Conservation (phyloP, 352 stramenopile genomes). For the Phytopythium kandeliae region DNA sequence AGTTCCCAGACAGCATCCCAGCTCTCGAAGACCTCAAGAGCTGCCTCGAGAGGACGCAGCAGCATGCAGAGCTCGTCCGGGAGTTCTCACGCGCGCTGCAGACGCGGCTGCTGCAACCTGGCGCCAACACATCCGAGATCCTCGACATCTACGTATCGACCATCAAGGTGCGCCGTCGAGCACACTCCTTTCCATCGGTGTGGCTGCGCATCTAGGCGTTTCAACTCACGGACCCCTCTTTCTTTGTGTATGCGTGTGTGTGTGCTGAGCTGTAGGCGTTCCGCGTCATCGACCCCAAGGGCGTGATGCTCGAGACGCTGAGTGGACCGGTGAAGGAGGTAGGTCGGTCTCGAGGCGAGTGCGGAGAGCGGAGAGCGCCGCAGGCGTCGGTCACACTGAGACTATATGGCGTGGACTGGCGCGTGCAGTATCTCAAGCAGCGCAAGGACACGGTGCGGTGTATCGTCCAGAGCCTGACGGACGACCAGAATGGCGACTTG, state of each 20-base stretch:
- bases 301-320: constrained; percentile 87
- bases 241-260: constrained; percentile 1
- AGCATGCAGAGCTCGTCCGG: constrained; percentile 74
- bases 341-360: not conserved
- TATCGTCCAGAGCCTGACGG: constrained; percentile 92
- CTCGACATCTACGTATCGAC: constrained; percentile 97
- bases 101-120: constrained; percentile 91
- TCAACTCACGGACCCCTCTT: too few relatives aligned
- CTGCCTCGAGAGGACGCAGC: constrained; percentile 81
- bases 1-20: constrained; percentile 92
- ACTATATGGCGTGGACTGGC: not conserved
- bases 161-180: constrained; percentile 83
- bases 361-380: not conserved
- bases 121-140: constrained; percentile 94
- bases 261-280: constrained; percentile 47
- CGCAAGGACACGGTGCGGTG: constrained; percentile 96
- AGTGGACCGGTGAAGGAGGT: constrained; percentile 67
- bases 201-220: too few relatives aligned
- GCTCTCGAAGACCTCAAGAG: constrained; percentile 62
- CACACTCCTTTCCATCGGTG: too few relatives aligned
- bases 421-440: constrained; percentile 87
- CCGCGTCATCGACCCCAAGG: constrained; percentile 90
- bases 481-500: constrained; percentile 89
- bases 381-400: too few relatives aligned
- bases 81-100: constrained; percentile 76